Percentiles rank a stretch among this genome's conserved stretches.
phyloP scores from a whole-genome alignment of 805 yeast species.

The Yarrowia yakushimensis region DNA sequence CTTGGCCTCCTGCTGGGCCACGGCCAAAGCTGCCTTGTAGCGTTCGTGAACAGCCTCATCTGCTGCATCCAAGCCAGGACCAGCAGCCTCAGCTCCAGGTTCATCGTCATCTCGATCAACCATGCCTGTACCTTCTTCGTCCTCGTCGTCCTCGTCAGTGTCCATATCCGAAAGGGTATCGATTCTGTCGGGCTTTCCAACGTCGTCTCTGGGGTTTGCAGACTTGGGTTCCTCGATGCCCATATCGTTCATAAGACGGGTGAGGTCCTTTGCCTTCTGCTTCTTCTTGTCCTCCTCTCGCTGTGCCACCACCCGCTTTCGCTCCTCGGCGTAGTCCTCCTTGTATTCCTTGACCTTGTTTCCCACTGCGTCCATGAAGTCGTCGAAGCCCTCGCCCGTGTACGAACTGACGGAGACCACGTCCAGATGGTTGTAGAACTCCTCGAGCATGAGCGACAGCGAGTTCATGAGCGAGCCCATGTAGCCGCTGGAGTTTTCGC shows the following conservation, averaged over 20 bases:
- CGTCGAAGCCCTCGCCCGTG: conserved; percentile 94
- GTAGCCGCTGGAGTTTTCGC: conserved; percentile 69
- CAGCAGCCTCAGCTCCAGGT: conserved; percentile 28
- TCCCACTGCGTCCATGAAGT: conserved; percentile 79
- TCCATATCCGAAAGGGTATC: conserved; percentile 56
- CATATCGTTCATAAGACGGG: conserved; percentile 78
- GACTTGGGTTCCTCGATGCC: conserved; percentile 58
- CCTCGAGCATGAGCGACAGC: conserved; percentile 93
- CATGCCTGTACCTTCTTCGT: conserved; percentile 38
- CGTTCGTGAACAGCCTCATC: conserved; percentile 54
- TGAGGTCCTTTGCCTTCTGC: conserved; percentile 67
- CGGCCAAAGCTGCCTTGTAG: conserved; percentile 62
- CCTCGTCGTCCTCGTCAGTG: conserved; percentile 33
- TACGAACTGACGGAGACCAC: conserved; percentile 89
- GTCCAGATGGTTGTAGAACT: conserved; percentile 88
- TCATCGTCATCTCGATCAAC: conserved; percentile 36
- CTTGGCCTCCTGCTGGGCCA: conserved; percentile 27
- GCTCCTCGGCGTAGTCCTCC: conserved; percentile 75
- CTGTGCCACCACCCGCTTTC: conserved; percentile 73
- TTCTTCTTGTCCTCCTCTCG: conserved; percentile 72
- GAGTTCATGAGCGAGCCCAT: conserved; percentile 93
- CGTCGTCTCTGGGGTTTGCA: conserved; percentile 33
- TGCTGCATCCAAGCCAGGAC: conserved; percentile 27
- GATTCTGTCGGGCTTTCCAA: conserved; percentile 47
- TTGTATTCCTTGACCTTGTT: conserved; percentile 84